Conservation (phyloP, 768 basidiomycete genomes). For the Pilatotrama ljubarskyi region DNA sequence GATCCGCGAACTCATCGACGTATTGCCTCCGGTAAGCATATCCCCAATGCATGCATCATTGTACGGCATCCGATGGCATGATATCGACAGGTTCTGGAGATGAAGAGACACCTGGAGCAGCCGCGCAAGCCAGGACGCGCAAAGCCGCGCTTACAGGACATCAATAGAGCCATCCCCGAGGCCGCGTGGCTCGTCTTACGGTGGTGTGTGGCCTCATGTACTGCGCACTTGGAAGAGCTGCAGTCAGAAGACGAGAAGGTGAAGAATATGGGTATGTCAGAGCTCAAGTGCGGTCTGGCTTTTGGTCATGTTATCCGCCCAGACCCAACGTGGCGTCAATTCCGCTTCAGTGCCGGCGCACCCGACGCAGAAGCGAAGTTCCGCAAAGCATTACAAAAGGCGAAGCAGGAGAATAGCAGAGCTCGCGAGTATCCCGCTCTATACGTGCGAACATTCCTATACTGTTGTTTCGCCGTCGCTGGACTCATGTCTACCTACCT, state of each 20-base stretch:
- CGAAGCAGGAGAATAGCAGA: slow-evolving; percentile 40
- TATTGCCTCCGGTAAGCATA: slow-evolving; percentile 50
- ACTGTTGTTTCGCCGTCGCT: too few relatives aligned
- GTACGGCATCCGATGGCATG: not conserved
- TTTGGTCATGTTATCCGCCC: not conserved
- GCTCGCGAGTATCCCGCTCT: slow-evolving; percentile 44
- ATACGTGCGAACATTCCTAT: slow-evolving; percentile 25
- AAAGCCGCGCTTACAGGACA: slow-evolving; percentile 55
- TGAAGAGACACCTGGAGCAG: slow-evolving; percentile 57
- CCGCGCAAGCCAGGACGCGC: slow-evolving; percentile 50
- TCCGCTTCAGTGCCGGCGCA: slow-evolving; percentile 68
- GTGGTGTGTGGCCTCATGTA: slow-evolving; percentile 75
- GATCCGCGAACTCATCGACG: slow-evolving; percentile 45
- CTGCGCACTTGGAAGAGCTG: slow-evolving; percentile 68
- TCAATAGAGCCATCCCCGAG: slow-evolving; percentile 48
- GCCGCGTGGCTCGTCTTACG: slow-evolving; percentile 68
- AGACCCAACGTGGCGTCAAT: slow-evolving; percentile 60
- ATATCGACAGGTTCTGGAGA: slow-evolving; percentile 46
- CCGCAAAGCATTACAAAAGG: slow-evolving; percentile 42
- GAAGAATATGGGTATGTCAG: slow-evolving; percentile 49
- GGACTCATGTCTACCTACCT: not conserved
- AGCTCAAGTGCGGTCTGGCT: too few relatives aligned
- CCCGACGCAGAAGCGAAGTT: slow-evolving; percentile 74
- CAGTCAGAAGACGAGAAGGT: slow-evolving; percentile 53
- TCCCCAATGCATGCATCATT: not conserved